These are phyloP conservation scores for Inga leiocalycina DNA, from an alignment of 306 rosid genomes.

Conservation along the genomic window DNA sequence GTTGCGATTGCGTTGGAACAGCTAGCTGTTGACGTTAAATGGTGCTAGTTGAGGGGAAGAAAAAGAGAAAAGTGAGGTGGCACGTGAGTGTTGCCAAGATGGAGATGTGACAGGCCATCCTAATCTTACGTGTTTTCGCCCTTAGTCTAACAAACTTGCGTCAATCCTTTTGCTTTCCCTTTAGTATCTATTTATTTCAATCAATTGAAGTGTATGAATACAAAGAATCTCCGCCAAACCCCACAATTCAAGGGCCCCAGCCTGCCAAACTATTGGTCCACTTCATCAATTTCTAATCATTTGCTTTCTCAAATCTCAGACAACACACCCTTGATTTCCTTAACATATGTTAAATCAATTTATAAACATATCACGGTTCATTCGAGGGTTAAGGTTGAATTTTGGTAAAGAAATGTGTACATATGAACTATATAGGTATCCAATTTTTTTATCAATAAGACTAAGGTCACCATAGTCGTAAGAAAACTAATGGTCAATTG, in stretches of 20 bases:
- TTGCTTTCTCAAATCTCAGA: not conserved
- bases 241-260: not conserved
- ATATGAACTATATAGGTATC: too few species aligned
- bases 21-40: not conserved
- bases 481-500: too few species aligned
- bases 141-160: not conserved
- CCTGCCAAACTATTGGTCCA: not conserved
- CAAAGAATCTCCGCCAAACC: not conserved
- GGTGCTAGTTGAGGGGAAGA: not conserved
- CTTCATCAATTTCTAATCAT: not conserved
- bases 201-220: not conserved
- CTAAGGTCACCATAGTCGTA: too few species aligned
- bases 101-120: slow-evolving; percentile 14
- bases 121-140: not conserved
- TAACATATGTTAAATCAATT: too few species aligned
- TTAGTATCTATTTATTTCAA: not conserved
- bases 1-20: too few species aligned
- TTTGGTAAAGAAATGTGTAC: too few species aligned
- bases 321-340: not conserved
- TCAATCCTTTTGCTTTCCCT: not conserved
- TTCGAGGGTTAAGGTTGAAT: too few species aligned
- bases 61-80: not conserved
- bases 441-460: too few species aligned
- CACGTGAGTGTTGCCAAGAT: slow-evolving; percentile 1
- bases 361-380: too few species aligned